A percentile compares a stretch with the other conserved stretches of the same genome.
Conservation (phyloP, 2,329 filamentous ascomycete species). For the Monilinia polystroma region DNA sequence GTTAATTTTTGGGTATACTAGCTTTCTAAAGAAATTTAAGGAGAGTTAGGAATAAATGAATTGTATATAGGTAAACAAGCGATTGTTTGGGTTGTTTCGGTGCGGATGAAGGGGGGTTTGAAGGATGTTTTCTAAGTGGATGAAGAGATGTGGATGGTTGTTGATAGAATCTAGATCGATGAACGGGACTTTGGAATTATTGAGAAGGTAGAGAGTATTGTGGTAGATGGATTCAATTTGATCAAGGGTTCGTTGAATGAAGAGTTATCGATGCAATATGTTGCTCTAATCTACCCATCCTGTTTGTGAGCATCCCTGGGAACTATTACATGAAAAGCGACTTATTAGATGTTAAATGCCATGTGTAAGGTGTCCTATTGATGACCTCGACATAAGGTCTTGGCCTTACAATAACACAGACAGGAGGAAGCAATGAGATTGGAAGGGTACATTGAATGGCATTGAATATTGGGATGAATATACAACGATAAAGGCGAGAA, state of each 20-base stretch:
- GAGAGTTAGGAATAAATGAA: no score
- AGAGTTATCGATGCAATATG: constrained; percentile 27
- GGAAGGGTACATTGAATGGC: background rate
- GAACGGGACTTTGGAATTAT: constrained; percentile 24
- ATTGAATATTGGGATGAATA: background rate
- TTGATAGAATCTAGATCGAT: constrained; percentile 27
- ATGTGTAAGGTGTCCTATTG: constrained; percentile 32
- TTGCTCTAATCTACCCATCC: constrained; percentile 31
- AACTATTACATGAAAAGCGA: constrained; percentile 31
- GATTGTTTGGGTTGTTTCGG: constrained; percentile 24
- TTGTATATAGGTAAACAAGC: no score
- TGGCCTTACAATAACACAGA: constrained; percentile 22
- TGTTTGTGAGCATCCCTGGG: constrained; percentile 24
- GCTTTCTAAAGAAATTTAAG: no score
- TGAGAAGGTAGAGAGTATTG: constrained; percentile 28
- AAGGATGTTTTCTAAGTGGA: constrained; percentile 29
- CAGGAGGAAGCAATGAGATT: background rate
- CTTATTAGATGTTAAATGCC: constrained; percentile 27
- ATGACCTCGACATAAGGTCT: constrained; percentile 26
- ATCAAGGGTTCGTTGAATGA: constrained; percentile 28
- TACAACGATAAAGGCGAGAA: background rate
- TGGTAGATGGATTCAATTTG: constrained; percentile 26
- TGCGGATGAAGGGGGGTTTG: constrained; percentile 26
- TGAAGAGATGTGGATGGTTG: constrained; percentile 29
- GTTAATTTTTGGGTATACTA: no score